A percentile compares a stretch with the other conserved stretches of the same genome.
Conservation (phyloP, 2,329 filamentous ascomycete species). For the Cercospora brassicicola region DNA sequence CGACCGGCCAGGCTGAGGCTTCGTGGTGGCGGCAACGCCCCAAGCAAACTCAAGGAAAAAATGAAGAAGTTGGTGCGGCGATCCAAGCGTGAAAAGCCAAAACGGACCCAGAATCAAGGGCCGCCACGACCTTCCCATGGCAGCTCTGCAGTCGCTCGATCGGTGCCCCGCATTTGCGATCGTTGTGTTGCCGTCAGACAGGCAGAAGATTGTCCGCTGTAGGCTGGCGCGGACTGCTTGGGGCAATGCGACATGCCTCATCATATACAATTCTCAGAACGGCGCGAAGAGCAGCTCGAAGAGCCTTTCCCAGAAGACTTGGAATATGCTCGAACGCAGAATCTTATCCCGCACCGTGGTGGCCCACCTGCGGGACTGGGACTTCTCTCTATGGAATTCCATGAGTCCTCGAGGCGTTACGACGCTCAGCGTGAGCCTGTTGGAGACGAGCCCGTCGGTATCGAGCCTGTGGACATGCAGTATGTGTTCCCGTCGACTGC, state of each 20-base stretch:
- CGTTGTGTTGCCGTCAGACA: neutral
- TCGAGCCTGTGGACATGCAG: neutral
- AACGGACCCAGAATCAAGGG: neutral
- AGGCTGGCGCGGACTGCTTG: neutral
- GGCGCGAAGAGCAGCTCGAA: neutral
- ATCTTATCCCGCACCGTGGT: neutral
- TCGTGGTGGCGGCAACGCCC: neutral
- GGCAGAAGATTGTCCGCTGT: neutral
- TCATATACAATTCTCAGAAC: neutral
- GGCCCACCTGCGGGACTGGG: neutral
- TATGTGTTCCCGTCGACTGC: neutral
- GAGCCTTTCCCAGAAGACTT: neutral
- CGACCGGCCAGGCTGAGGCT: neutral
- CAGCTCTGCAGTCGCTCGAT: neutral
- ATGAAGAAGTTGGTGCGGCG: neutral
- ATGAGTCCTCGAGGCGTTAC: neutral
- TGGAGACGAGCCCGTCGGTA: neutral
- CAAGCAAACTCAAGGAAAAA: neutral
- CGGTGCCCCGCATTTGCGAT: neutral
- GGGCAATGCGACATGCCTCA: neutral
- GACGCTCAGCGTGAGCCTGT: neutral
- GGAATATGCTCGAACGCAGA: neutral
- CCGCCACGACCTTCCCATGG: neutral
- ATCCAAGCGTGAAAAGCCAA: neutral
- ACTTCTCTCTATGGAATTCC: neutral